Percentiles rank a stretch among this genome's conserved stretches.
Conservation (phyloP, 208 protist genomes). For the Perkinsela sp. region DNA sequence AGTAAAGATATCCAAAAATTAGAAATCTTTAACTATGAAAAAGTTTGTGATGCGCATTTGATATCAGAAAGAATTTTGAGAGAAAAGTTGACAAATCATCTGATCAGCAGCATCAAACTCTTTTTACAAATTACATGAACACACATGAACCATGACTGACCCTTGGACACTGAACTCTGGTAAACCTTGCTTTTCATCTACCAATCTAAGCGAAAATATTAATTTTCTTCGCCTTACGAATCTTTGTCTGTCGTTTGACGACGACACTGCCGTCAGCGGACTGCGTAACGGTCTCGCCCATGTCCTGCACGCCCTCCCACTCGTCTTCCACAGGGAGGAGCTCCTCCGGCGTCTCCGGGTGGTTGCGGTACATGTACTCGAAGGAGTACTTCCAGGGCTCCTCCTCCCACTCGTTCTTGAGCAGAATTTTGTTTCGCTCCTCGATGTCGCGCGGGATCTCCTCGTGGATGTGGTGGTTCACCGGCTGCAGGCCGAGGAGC, state of each 20-base stretch:
- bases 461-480: constrained; percentile 33
- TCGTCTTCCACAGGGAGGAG: constrained; percentile 26
- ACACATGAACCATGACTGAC: too few species aligned
- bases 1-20: too few species aligned
- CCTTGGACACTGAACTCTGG: too few species aligned
- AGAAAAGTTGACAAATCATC: too few species aligned
- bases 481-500: constrained; percentile 34
- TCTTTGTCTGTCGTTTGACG: not conserved
- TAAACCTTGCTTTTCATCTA: too few species aligned
- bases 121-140: too few species aligned
- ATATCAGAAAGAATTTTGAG: too few species aligned
- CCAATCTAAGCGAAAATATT: not conserved
- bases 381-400: constrained; percentile 62
- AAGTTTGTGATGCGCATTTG: too few species aligned
- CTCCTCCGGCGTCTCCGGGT: constrained; percentile 39
- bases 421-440: constrained; percentile 41
- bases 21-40: too few species aligned
- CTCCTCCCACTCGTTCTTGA: constrained; percentile 52
- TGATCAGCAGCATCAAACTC: too few species aligned
- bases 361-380: constrained; percentile 55
- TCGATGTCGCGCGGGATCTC: constrained; percentile 38
- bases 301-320: constrained; percentile 33
- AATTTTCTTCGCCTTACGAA: not conserved
- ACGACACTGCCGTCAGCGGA: not conserved
- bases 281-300: not conserved